Evolutionary conservation across 2,329 filamentous ascomycete species (phyloP), one percentile per base, ranked within the genome.

Genomic region (Simplicillium sp.): DNA sequence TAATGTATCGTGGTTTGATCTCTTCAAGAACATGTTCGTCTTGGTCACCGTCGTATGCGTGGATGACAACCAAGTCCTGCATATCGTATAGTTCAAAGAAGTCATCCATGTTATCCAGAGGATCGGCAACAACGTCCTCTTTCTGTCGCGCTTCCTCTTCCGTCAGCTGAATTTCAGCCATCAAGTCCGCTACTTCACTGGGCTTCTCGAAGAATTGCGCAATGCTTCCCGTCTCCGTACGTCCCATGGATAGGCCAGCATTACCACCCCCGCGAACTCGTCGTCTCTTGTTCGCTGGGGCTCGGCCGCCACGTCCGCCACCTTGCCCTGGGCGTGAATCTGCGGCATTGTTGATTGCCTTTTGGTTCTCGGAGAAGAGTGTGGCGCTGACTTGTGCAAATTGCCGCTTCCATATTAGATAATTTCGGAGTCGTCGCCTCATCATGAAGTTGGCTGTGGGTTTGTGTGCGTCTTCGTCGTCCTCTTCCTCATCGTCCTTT

Each of bases 11-110:
- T 29, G 92, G 92, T 54, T 86, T 88, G 43, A 92, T 73, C 62
- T 98, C 92, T 58, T 98, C 90, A 2, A 98, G 74, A n/a, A 97
- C 75, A 58, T 94, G 87, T 57, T 97, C 92, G 58, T 98, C 92
- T 67, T 90, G 84, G 57, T 97, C 92, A 11, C 89, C 89, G 44
- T 95, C 88, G 58, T 95, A 98, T 1, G 92, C 84, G 58, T 97
- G 92, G 14, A 97, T 73, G 33, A 95, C 79, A 11, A 97, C 73
- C 15, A 97, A 68, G 49, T 95, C 86, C 50, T 87, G 77, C 80
- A 94, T 92, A 41, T 94, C 86, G 58, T 90, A 95, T 28, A 97
- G 72, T 58, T 92, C 78, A 57, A 89, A 97, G 63, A 83, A 92
- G 50, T 90, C 83, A 48, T 96, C 89, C 84, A 92, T 90, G 55